Evolutionary conservation across 2,329 filamentous ascomycete genomes (phyloP).

Genomic region (Fusarium albosuccineum): DNA sequence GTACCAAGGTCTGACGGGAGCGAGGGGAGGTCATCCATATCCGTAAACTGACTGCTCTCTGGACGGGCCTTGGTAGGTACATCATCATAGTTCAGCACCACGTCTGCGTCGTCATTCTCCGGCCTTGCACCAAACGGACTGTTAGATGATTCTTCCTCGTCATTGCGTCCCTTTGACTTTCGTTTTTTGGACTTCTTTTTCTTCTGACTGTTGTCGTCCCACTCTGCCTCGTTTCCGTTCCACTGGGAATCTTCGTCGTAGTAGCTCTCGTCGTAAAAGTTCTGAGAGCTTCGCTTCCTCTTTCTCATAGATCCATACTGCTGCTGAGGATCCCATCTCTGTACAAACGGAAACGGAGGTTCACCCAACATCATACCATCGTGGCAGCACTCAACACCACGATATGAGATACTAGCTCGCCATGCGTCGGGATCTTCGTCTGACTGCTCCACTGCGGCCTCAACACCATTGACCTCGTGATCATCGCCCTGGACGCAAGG

Average conservation of each 20-base stretch:
- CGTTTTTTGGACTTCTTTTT: conserved; percentile 57
- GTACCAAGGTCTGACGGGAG: conserved; percentile 69
- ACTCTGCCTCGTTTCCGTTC: conserved; percentile 45
- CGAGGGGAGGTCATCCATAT: conserved; percentile 71
- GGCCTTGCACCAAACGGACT: conserved; percentile 1
- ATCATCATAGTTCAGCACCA: conserved; percentile 58
- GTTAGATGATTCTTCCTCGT: conserved; percentile 24
- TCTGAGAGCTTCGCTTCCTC: conserved; percentile 62
- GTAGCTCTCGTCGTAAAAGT: conserved; percentile 46
- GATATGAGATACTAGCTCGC: conserved; percentile 79
- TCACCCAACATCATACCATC: conserved; percentile 75
- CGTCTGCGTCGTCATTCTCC: conserved; percentile 43
- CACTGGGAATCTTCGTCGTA: conserved; percentile 47
- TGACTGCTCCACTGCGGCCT: conserved; percentile 21
- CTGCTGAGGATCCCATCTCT: conserved; percentile 88
- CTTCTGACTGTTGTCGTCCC: conserved; percentile 53
- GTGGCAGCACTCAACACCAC: conserved; percentile 87
- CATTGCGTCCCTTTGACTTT: conserved; percentile 44
- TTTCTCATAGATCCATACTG: conserved; percentile 59
- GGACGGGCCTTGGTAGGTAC: conserved; percentile 48
- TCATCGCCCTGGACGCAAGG: conserved; percentile 47
- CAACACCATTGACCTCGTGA: conserved; percentile 16
- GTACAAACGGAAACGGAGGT: conserved; percentile 90
- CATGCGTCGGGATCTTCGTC: conserved; percentile 72
- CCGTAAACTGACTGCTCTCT: conserved; percentile 60